Base-by-base conservation (phyloP, 2,329 filamentous ascomycete species). In the Sclerotinia spermophila region DNA sequence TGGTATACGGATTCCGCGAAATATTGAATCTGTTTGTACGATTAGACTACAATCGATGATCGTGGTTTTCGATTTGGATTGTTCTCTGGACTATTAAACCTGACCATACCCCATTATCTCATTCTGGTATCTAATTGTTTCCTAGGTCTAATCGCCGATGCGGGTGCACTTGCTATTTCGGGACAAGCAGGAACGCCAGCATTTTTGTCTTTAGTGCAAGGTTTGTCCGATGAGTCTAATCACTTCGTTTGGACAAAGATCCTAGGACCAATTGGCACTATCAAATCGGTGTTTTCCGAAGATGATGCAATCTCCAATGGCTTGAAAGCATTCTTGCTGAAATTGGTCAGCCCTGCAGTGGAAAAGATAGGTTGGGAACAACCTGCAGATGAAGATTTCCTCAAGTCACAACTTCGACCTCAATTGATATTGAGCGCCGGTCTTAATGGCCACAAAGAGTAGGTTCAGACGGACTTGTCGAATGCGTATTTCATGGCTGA, bases 171-270 rank as follows among this genome's bases (percentile, higher is more conserved):
- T 74, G 94, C 96, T 51, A 89, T 96, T 72, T 92, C 96, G 71
- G 96, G 96, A 33, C 89, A 96, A 78, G 90, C 91, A 65, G 92
- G 89, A 5, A 97, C 94, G 0, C 85, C 93, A 35, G 92, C 92
- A 13, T 85, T 99, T 19, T 84, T 99, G 42, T 89, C 92, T 19
- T 92, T 99, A 76, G 82, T 97, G 17, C 88, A 97, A 80, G 91
- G 92, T n/a, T 94, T 98, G 81, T 86, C 89, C 72, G 84, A 86
- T 67, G 96, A 99, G 82, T 86, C 86, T 1, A 93, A 95, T 80
- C 94, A 94, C 77, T 86, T 97, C 64, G 95, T 98, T 7, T 96
- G 96, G 92, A 89, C 89, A 71, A 93, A 97, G 79, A 89, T 97
- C 44, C 84, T 96, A 11, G 89, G 90, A 74, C 92, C 92, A 5